Base-by-base conservation (phyloP, 2,329 filamentous ascomycete genomes). In the Fusarium irregulare region DNA sequence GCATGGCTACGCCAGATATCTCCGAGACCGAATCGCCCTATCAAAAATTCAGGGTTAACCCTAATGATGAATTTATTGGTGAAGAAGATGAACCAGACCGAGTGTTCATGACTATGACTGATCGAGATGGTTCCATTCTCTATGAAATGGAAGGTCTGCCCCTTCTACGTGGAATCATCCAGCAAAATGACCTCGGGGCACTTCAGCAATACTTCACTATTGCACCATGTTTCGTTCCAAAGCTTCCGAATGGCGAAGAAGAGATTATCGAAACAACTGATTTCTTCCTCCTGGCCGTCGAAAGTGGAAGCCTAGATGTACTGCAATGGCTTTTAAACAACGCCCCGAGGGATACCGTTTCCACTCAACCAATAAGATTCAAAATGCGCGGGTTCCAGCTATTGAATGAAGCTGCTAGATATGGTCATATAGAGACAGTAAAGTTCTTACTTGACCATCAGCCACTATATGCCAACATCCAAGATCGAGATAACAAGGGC, bases 381-480 rank as follows among this genome's bases (percentile, higher is more conserved):
- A 21, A 37, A 20, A 12, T 8, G 4, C n/a, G 25, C 4, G 37
- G 37, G 6, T 54, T 42, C n/a, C 37, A 54, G n/a, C 50, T 54
- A 14, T 30, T 54, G 5, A 54, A 54, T 18, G 50, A 54, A 23
- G 50, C 50, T 30, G 37, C 25, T 7, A 54, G 34, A 14, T 54
- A 30, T 14, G 50, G 37, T 18, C 37, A 30, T 23, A 18, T 28
- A 0, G n/a, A 42, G 9, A 54, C 9, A 6, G 50, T 54, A 2
- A 4, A 32, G n/a, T 44, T 54, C 18, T 44, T 54, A 23, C 50
- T 54, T 20, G 18, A 30, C 25, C n/a, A 42, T 30, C 50, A 54
- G 25, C 50, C 50, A 44, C n/a, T 54, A 32, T 54, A 54, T 42
- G 34, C 50, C 12, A 30, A 14, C 25, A 54, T 54, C n/a, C 37